A percentile compares a stretch with the other conserved stretches of the same genome.
Evolutionary conservation across 2,329 filamentous ascomycete genomes (phyloP).

Genomic region (Pleurostoma richardsiae): DNA sequence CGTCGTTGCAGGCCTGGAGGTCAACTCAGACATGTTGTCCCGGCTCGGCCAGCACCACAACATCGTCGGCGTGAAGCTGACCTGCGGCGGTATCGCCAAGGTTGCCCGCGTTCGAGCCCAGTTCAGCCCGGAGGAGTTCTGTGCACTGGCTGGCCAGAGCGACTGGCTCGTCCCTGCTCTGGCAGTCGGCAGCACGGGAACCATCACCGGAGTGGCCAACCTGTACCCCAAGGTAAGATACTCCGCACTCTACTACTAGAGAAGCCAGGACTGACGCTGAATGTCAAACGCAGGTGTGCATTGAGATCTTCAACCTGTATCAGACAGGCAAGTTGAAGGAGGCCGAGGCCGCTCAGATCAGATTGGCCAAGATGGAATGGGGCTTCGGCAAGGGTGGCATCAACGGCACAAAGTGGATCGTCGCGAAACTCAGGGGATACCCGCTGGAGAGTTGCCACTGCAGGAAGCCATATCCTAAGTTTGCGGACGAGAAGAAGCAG

Average conservation of each 20-base stretch:
- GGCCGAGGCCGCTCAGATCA: slow-evolving; percentile 42
- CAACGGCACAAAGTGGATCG: slow-evolving; percentile 57
- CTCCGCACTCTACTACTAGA: slow-evolving; percentile 22
- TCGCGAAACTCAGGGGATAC: slow-evolving; percentile 48
- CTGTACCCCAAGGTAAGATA: slow-evolving; percentile 40
- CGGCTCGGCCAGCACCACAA: slow-evolving; percentile 54
- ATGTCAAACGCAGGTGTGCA: slow-evolving; percentile 24
- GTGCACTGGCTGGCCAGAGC: slow-evolving; percentile 64
- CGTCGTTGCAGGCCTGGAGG: slow-evolving; percentile 61
- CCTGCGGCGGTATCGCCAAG: slow-evolving; percentile 67
- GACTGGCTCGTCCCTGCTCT: slow-evolving; percentile 62
- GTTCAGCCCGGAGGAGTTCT: slow-evolving; percentile 50
- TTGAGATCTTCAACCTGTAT: slow-evolving; percentile 44
- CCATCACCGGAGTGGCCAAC: slow-evolving; percentile 56
- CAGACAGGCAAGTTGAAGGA: slow-evolving; percentile 38
- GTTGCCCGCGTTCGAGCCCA: slow-evolving; percentile 49
- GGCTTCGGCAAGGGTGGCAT: slow-evolving; percentile 54
- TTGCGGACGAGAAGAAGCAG: slow-evolving; percentile 36
- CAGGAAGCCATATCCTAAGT: slow-evolving; percentile 48
- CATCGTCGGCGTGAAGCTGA: slow-evolving; percentile 67
- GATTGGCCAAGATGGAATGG: slow-evolving; percentile 48
- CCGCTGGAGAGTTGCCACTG: slow-evolving; percentile 44
- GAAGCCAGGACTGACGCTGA: slow-evolving; percentile 29
- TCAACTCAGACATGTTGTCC: slow-evolving; percentile 61
- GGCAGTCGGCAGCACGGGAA: slow-evolving; percentile 49